Evolutionary conservation across 495 filamentous ascomycete species (phyloP).

Genomic region (Gamarada debralockiae): DNA sequence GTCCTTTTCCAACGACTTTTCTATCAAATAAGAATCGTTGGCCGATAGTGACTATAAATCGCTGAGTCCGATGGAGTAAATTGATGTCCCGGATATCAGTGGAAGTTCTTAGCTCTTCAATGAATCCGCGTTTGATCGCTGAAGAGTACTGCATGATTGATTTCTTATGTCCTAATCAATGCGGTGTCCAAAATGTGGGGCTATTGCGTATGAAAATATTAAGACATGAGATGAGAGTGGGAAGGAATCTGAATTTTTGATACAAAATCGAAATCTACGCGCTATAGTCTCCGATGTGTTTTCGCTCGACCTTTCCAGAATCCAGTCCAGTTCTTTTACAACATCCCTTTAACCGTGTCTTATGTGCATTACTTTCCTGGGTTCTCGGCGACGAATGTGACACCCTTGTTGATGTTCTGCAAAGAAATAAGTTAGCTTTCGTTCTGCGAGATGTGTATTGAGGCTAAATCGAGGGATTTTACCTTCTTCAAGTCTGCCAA

Average conservation of each 20-base stretch:
- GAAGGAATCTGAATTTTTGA: constrained; percentile 14
- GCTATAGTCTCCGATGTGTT: constrained; percentile 13
- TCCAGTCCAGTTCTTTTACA: not conserved
- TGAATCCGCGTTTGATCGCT: no score
- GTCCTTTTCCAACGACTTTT: no score
- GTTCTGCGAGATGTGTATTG: not conserved
- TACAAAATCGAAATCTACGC: constrained; percentile 19
- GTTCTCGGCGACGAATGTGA: constrained; percentile 47
- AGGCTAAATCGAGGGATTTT: not conserved
- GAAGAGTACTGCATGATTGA: no score
- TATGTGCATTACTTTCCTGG: constrained; percentile 43
- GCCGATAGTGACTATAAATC: no score
- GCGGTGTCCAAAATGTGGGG: no score
- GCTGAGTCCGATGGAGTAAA: no score
- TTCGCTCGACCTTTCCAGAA: not conserved
- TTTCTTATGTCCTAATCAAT: no score
- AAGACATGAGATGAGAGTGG: no score
- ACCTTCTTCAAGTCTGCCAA: constrained; percentile 80
- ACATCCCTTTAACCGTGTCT: not conserved
- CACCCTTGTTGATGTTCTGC: constrained; percentile 55
- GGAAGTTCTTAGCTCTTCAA: no score
- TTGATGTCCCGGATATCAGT: no score
- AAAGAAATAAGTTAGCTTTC: constrained; percentile 1
- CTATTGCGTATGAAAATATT: no score
- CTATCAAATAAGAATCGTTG: no score